A percentile compares a stretch with the other conserved stretches of the same genome.
Evolutionary conservation across 495 filamentous ascomycete species (phyloP).

Genomic region (Cenococcum geophilum): DNA sequence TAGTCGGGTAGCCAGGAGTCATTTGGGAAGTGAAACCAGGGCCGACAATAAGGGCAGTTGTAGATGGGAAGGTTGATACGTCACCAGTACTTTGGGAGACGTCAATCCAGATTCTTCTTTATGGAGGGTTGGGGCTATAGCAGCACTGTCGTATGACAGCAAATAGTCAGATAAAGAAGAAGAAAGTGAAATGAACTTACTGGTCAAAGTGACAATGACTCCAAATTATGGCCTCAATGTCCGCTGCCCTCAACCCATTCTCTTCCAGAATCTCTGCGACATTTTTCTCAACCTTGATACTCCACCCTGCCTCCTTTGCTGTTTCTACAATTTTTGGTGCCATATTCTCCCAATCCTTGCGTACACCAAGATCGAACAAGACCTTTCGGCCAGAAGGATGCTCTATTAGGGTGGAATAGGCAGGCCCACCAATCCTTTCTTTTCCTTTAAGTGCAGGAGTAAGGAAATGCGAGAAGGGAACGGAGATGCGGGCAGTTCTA

Average conservation of each 20-base stretch:
- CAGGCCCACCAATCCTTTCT: conserved; percentile 40
- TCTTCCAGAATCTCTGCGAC: conserved; percentile 36
- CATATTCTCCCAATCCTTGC: conserved; percentile 46
- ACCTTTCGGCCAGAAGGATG: conserved; percentile 44
- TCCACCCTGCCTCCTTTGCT: conserved; percentile 14
- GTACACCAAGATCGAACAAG: conserved; percentile 55
- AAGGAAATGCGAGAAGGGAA: conserved; percentile 30
- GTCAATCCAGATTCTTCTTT: too few relatives aligned
- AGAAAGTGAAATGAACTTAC: conserved; percentile 5
- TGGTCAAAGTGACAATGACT: conserved; percentile 27
- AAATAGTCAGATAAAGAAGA: not conserved
- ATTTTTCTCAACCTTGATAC: conserved; percentile 31
- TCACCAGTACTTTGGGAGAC: conserved; percentile 1
- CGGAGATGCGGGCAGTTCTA: conserved; percentile 14
- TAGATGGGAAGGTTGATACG: conserved; percentile 6
- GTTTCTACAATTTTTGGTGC: conserved; percentile 32
- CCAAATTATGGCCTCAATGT: conserved; percentile 34
- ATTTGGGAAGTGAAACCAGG: conserved; percentile 21
- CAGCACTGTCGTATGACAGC: too few relatives aligned
- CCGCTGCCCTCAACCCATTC: conserved; percentile 21
- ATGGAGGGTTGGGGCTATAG: too few relatives aligned
- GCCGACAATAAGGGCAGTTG: conserved; percentile 18
- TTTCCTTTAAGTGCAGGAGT: conserved; percentile 43
- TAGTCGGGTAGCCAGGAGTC: conserved; percentile 23
- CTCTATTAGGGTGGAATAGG: conserved; percentile 52